Evolutionary conservation across 2,329 filamentous ascomycete genomes (phyloP), one percentile per base, ranked within the genome.

Genomic region (Trichoderma sp.): DNA sequence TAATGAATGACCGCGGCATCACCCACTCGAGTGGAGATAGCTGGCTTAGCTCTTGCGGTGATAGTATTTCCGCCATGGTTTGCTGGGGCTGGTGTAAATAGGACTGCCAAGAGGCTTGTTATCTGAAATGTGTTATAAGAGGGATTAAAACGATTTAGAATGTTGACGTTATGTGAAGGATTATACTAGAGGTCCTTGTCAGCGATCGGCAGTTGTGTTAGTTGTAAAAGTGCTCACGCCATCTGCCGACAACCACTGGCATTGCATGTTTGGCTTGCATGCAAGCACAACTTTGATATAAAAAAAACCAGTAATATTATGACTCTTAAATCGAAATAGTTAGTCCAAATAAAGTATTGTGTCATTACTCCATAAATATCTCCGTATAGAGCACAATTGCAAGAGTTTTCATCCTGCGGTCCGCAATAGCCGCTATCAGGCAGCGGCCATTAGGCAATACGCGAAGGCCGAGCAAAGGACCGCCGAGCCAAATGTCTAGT

Each of bases 21-120:
- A 70, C 26, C 68, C 68, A 70, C 32, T 70, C 68, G 20, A 70
- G 59, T 57, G 68, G 68, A 58, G 68, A 70, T 30, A 61, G 53
- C 26, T 47, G 66, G 34, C 53, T 61, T 7, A 28, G 13, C 8
- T 59, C 66, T n/a, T 50, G 36, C 11, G 20, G n/a, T 15, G 36
- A 9, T 11, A 34, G 20, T 28, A 4, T 17, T 23, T 32, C 26
- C 12, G 20, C 55, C 66, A 68, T 68, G 4, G 5, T 58, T 5
- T 11, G 6, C 15, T 39, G 17, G 32, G n/a, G n/a, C 3, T 20
- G 13, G 55, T 6, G 36, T 7, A 32, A 30, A 9, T 1, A 4
- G 34, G 43, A 47, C 5, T 32, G 34, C 3, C 11, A 43, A 30
- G 15, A 11, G 9, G 15, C 2, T 39, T 39, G 12, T 13, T 63